phyloP scores from a whole-genome alignment of 768 basidiomycete species.

The Daedalea quercina region DNA sequence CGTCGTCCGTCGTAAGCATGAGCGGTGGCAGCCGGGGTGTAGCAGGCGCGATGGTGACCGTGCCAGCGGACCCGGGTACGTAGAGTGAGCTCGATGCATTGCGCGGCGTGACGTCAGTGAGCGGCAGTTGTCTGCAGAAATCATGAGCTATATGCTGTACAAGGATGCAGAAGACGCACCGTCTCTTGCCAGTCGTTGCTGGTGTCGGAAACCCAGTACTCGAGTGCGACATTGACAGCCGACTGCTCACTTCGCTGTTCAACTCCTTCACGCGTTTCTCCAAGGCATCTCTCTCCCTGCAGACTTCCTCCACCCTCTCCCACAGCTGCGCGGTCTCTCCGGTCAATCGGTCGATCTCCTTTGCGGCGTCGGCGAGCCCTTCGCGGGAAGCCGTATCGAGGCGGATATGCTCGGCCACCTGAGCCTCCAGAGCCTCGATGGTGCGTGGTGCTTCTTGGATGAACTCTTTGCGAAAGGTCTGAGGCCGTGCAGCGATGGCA shows the following conservation, averaged over 20 bases:
- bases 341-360: slow-evolving; percentile 6
- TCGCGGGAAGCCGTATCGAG: slow-evolving; percentile 7
- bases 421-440: slow-evolving; percentile 9
- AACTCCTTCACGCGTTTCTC: not conserved
- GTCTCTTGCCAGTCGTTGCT: not conserved
- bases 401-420: slow-evolving; percentile 8
- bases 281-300: not conserved
- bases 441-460: slow-evolving; percentile 8
- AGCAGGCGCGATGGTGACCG: not conserved
- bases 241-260: not conserved
- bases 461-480: slow-evolving; percentile 7
- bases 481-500: slow-evolving; percentile 11
- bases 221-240: too few relatives aligned
- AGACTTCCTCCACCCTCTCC: not conserved
- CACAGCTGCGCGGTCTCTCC: slow-evolving; percentile 8
- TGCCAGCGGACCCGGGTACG: not conserved
- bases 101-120: not conserved
- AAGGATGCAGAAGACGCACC: not conserved
- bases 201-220: slow-evolving; percentile 2
- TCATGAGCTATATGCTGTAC: not conserved
- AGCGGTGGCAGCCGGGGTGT: not conserved
- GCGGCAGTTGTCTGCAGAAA: not conserved
- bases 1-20: not conserved
- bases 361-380: slow-evolving; percentile 9
- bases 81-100: not conserved